Conservation (phyloP, 2,329 filamentous ascomycete species). For the Chalaropsis ovoidea region DNA sequence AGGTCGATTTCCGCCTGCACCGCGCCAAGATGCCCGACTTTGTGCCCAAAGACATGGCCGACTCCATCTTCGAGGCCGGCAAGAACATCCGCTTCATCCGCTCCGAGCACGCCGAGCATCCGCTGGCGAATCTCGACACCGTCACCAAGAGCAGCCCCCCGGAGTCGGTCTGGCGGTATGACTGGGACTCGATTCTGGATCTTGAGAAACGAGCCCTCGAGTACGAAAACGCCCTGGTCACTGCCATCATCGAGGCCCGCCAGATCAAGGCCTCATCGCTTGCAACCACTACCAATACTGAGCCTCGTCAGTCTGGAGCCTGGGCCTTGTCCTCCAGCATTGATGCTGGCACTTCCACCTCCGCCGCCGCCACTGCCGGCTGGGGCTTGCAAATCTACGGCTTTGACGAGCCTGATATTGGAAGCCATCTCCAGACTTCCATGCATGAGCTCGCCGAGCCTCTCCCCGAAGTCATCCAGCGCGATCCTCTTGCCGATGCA, state of each 20-base stretch:
- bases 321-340: background rate
- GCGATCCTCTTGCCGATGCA: constrained; percentile 27
- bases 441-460: constrained; percentile 38
- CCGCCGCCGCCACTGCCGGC: constrained; percentile 1
- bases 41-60: constrained; percentile 57
- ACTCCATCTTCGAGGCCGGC: constrained; percentile 68
- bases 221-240: constrained; percentile 32
- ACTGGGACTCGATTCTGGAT: constrained; percentile 57
- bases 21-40: constrained; percentile 59
- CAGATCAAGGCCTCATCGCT: background rate
- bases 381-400: constrained; percentile 41
- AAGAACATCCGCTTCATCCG: constrained; percentile 64
- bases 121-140: constrained; percentile 47
- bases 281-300: background rate
- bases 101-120: constrained; percentile 59
- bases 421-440: constrained; percentile 41
- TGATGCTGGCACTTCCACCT: constrained; percentile 19
- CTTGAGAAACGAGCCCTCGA: constrained; percentile 49
- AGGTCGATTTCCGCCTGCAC: constrained; percentile 54
- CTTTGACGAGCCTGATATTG: constrained; percentile 39
- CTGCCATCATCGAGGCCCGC: constrained; percentile 24
- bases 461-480: constrained; percentile 25
- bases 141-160: constrained; percentile 44
- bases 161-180: constrained; percentile 56
- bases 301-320: background rate